Evolutionary conservation across 805 yeast genomes (phyloP).

Genomic region (Monosporozyma servazzii): DNA sequence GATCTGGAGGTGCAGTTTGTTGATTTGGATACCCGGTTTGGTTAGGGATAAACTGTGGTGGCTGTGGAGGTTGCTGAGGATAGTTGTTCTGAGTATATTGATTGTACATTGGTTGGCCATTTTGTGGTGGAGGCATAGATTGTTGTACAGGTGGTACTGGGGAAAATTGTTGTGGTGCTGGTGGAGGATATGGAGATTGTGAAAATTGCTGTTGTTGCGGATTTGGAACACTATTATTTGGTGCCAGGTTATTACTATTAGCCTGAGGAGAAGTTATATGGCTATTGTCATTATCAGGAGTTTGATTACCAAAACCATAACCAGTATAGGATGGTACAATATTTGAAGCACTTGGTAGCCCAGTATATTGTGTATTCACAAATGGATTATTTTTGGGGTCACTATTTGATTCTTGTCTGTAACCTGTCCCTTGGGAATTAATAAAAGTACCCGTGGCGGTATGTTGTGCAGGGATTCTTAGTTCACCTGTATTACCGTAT

Average conservation of each 20-base stretch:
- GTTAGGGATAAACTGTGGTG: not conserved
- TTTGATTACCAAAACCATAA: conserved; percentile 82
- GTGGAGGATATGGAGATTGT: not conserved
- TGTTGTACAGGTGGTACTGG: not conserved
- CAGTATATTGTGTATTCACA: conserved; percentile 59
- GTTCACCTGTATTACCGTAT: conserved; percentile 38
- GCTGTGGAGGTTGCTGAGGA: conserved; percentile 6
- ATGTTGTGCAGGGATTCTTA: conserved; percentile 86
- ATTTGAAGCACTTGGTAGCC: conserved; percentile 47
- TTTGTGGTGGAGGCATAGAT: not conserved
- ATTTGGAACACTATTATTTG: not conserved
- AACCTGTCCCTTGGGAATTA: conserved; percentile 84
- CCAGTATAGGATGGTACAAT: conserved; percentile 83
- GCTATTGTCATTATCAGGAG: conserved; percentile 1
- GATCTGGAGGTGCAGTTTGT: conserved; percentile 13
- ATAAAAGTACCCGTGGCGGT: conserved; percentile 74
- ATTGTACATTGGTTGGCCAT: conserved; percentile 1
- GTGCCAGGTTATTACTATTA: not conserved
- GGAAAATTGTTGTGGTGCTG: conserved; percentile 1
- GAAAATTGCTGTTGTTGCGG: conserved; percentile 4
- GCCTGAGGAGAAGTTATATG: conserved; percentile 2
- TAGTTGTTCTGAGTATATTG: not conserved
- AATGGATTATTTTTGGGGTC: conserved; percentile 34
- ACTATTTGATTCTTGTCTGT: conserved; percentile 38
- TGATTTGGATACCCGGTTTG: conserved; percentile 3